Evolutionary conservation across 768 basidiomycete genomes (phyloP), one percentile per base, ranked within the genome.

Genomic region (Kwoniella shandongensis): DNA sequence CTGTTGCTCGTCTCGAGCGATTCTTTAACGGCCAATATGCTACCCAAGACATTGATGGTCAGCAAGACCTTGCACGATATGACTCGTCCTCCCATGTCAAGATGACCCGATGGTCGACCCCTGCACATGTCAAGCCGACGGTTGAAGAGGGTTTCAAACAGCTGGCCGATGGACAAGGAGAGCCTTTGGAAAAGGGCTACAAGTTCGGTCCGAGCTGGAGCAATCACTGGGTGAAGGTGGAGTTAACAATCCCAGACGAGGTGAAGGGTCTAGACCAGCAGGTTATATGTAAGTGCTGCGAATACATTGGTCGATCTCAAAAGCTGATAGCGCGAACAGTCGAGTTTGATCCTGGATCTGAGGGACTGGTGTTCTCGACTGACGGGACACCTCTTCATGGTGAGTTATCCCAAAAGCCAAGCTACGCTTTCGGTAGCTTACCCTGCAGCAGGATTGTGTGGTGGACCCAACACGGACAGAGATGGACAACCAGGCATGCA

Each of bases 201-300:
- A 81, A 81, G 15, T 89, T 96, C 71, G 93, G 93, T 30, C 91
- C 92, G 26, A 91, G 88, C 57, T 98, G 93, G 89, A 88, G 87
- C 17, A 93, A 94, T 67, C 91, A 97, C 75, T 97, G 93, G 93
- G 90, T 87, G 83, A 91, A 90, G 66, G 86, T 94, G 30, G 82
- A 83, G 10, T 72, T 98, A 2, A 82, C 79, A 1, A 85, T 97
- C 29, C 94, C 93, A 0, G 74, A 80, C 10, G 82, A 85, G 46
- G 91, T 87, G 70, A 81, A 78, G 80, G 58, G 69, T 10, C 91
- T 93, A 66, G 88, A 89, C 57, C 84, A 59, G 45, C 86, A 18
- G 85, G 92, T 41, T 88, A 92, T 89, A 26, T 61, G 61, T 61
- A 39, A 61, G 61, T 51, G 38, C 27, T 20, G 18, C 6, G 23